A percentile compares a stretch with the other conserved stretches of the same genome.
phyloP scores from a whole-genome alignment of 1,284 basidiomycete genomes.

The Rhodotorula sp. region DNA sequence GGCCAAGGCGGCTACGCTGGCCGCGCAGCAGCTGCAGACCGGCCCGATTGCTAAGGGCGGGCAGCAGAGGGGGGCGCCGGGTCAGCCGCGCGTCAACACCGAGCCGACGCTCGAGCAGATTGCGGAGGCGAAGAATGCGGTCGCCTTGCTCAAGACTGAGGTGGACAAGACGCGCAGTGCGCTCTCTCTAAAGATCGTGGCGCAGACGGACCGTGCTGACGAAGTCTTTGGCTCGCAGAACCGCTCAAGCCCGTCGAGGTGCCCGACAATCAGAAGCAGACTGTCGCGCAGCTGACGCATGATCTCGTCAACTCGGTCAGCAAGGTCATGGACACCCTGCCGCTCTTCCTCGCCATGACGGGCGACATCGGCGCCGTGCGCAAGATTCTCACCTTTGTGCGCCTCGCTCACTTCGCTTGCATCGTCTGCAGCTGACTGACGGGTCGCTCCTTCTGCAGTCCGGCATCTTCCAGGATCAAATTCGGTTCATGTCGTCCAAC shows the following conservation, averaged over 20 bases:
- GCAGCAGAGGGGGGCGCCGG: not conserved
- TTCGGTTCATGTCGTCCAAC: conserved; percentile 14
- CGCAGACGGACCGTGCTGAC: not conserved
- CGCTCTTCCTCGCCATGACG: conserved; percentile 43
- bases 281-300: conserved; percentile 26
- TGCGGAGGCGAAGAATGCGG: conserved; percentile 21
- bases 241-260: conserved; percentile 34
- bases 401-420: not conserved
- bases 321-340: conserved; percentile 41
- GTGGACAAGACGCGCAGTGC: conserved; percentile 25
- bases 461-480: conserved; percentile 36
- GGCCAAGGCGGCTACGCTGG: conserved; percentile 14
- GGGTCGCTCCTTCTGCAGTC: conserved; percentile 6
- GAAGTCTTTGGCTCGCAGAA: not conserved
- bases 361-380: conserved; percentile 22
- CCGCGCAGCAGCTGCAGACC: conserved; percentile 12
- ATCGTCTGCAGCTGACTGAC: no score
- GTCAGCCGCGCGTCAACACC: conserved; percentile 5
- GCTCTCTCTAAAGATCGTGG: not conserved
- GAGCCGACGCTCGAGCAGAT: conserved; percentile 37
- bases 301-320: conserved; percentile 39
- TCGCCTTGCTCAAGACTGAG: conserved; percentile 11
- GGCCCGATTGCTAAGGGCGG: not conserved
- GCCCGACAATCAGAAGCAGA: conserved; percentile 30
- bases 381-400: conserved; percentile 40